Percentiles rank a stretch among this genome's conserved stretches.
These are phyloP conservation scores for Metschnikowia santaceciliae DNA, from an alignment of 805 yeast species.

Conservation along the genomic window DNA sequence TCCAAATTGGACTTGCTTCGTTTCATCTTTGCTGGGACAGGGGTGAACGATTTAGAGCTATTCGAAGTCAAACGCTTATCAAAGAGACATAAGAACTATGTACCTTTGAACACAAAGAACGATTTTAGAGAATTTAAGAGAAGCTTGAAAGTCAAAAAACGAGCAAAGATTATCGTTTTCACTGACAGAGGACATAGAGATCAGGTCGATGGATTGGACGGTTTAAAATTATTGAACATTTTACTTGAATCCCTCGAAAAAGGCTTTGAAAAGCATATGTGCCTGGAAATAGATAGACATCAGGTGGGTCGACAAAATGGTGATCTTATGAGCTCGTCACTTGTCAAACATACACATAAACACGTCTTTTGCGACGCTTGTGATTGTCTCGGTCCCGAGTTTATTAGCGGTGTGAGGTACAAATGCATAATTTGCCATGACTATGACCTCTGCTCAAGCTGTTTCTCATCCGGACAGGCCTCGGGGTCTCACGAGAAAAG, in stretches of 20 bases:
- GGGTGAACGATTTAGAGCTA: neutral
- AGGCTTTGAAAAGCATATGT: neutral
- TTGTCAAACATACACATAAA: conserved; percentile 17
- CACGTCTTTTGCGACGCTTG: conserved; percentile 36
- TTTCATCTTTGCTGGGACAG: neutral
- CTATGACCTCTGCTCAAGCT: conserved; percentile 15
- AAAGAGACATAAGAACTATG: conserved; percentile 41
- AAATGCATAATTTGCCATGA: conserved; percentile 16
- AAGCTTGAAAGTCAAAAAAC: conserved; percentile 46
- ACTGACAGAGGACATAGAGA: neutral
- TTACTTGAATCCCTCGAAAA: neutral
- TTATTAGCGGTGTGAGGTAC: conserved; percentile 13
- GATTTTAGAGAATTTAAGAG: conserved; percentile 44
- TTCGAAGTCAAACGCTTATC: conserved; percentile 37
- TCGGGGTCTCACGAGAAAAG: conserved; percentile 6
- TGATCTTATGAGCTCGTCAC: neutral
- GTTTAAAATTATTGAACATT: neutral
- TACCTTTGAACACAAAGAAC: conserved; percentile 31
- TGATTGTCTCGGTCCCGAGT: conserved; percentile 15
- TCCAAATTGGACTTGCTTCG: neutral
- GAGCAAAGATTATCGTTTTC: conserved; percentile 29
- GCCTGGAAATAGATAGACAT: neutral
- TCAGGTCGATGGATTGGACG: neutral
- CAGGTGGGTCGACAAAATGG: neutral
- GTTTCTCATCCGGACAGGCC: conserved; percentile 3